Evolutionary conservation across 305 asterid species (phyloP), one percentile per base, ranked within the genome.

Genomic region (Solanum hybrid): DNA sequence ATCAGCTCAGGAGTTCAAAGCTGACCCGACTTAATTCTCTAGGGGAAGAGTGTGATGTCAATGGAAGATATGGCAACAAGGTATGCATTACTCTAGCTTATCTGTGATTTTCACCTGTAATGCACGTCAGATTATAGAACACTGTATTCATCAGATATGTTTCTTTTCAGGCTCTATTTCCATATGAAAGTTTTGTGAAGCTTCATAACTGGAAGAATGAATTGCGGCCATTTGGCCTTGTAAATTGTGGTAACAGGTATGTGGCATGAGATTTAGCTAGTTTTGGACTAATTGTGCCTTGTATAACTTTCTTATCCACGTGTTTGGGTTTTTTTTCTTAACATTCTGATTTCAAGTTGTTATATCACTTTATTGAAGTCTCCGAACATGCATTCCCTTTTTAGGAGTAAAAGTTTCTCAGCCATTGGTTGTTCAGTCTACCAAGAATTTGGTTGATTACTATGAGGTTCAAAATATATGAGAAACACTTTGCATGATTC

Each of bases 181-280:
- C 96, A 4, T 95, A 95, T 42, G 97, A 96, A 73, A 91, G 90
- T 85, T 96, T 96, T 91, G 97, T 96, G 92, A 94, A 94, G 94
- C 98, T 96, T 87, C 94, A 95, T 91, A 91, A 94, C 56, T 92
- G 96, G 94, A 95, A 94, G 89, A 91, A 93, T 84, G 98, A 94
- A 81, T 82, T 95, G 86, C 92, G 87, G 79, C 99, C 99, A 22
- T 78, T 92, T 91, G 99, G 99, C 88, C 96, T 96, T 77, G 86
- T 90, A 89, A 96, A 96, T 89, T 94, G 96, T 93, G 99, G 99
- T 88, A 96, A 96, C 94, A 96, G 99, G 99, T 96, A 94, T 73
- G 79, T 40, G 77, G 32, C 51, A 32, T 85, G 51, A 85, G 45
- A 31, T 22, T 85, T 72, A 32, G 32, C 31, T 85, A 5, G 77